These are phyloP conservation scores for Ceratocystis smalleyi DNA, from an alignment of 2,329 filamentous ascomycete genomes.

Conservation along the genomic window DNA sequence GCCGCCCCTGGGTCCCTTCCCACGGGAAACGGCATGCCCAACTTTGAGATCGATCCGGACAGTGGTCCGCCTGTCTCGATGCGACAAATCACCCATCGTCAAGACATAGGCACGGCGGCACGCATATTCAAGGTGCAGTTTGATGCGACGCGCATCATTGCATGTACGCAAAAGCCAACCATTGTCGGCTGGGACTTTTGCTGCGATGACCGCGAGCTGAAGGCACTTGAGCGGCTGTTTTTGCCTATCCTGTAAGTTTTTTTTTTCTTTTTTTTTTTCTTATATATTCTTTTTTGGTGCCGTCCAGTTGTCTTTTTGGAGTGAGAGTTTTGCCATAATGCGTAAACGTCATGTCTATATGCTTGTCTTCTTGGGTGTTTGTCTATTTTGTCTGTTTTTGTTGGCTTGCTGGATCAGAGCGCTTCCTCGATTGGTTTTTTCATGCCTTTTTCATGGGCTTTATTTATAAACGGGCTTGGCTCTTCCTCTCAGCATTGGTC, in stretches of 20 bases:
- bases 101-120: conserved; percentile 35
- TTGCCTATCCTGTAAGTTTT: conserved; percentile 37
- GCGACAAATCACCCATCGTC: conserved; percentile 14
- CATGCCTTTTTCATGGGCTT: not conserved
- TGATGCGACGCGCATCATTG: conserved; percentile 81
- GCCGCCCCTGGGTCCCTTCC: not conserved
- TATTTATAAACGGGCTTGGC: not conserved
- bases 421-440: not conserved
- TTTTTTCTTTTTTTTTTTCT: not conserved
- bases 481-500: too few relatives aligned
- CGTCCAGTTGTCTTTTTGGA: not conserved
- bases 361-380: not conserved
- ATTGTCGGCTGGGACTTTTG: conserved; percentile 99
- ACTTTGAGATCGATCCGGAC: conserved; percentile 6
- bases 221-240: conserved; percentile 66
- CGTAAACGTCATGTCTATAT: not conserved
- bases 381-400: not conserved
- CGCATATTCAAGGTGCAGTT: conserved; percentile 95
- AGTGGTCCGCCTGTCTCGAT: conserved; percentile 8
- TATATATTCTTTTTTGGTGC: not conserved
- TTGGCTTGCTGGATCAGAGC: not conserved
- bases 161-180: conserved; percentile 76
- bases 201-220: conserved; percentile 64
- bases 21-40: not conserved
- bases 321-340: too few relatives aligned